phyloP scores from a whole-genome alignment of 345 rosid genomes.

The Draba incana region DNA sequence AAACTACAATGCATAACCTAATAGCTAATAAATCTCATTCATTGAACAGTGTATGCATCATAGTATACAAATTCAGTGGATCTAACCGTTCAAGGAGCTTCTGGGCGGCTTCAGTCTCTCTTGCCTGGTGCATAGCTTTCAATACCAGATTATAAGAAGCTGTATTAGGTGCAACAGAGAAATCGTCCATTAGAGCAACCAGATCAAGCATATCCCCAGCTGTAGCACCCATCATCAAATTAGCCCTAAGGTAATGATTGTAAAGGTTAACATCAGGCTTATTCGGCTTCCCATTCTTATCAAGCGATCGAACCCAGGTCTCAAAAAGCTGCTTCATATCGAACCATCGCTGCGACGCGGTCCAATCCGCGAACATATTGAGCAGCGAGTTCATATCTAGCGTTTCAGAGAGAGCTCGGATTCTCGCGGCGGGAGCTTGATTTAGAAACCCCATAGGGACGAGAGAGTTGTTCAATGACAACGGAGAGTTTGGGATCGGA shows the following conservation, averaged over 20 bases:
- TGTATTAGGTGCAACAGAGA: conserved; percentile 64
- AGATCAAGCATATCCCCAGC: conserved; percentile 69
- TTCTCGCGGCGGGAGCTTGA: conserved; percentile 43
- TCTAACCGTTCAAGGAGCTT: conserved; percentile 77
- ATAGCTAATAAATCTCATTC: conserved; percentile 1
- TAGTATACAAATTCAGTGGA: conserved; percentile 2
- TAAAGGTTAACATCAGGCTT: conserved; percentile 74
- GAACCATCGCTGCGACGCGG: conserved; percentile 74
- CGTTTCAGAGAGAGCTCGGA: conserved; percentile 52
- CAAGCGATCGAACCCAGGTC: conserved; percentile 79
- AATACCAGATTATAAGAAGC: conserved; percentile 78
- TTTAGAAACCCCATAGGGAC: conserved; percentile 51
- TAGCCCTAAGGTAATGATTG: conserved; percentile 84
- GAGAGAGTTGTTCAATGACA: conserved; percentile 44
- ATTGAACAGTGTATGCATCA: background rate
- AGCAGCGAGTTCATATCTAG: conserved; percentile 54
- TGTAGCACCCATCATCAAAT: conserved; percentile 66
- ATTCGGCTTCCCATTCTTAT: conserved; percentile 77
- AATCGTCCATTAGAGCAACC: conserved; percentile 71
- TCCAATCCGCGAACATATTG: conserved; percentile 74
- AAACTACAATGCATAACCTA: background rate
- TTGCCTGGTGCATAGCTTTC: conserved; percentile 72
- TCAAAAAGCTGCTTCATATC: conserved; percentile 82
- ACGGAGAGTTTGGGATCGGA: conserved; percentile 46
- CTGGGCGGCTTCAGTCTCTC: conserved; percentile 70